A percentile compares a stretch with the other conserved stretches of the same genome.
Evolutionary conservation across 352 stramenopile species (phyloP).

Genomic region (Phytophthora crassamura): DNA sequence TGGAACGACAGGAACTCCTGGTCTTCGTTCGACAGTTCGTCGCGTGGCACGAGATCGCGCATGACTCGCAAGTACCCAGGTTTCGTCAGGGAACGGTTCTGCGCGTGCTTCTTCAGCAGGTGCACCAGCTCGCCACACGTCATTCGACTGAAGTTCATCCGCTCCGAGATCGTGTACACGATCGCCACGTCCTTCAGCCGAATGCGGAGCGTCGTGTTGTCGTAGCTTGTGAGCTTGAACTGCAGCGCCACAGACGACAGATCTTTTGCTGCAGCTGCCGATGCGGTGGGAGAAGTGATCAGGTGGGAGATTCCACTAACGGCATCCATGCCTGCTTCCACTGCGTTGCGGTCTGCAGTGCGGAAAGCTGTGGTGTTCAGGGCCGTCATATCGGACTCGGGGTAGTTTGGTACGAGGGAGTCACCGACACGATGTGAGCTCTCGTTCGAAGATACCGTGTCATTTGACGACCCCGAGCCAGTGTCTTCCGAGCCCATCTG

Average conservation of each 20-base stretch:
- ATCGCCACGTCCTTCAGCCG: constrained; percentile 87
- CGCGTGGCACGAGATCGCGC: constrained; percentile 75
- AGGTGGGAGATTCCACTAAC: constrained; percentile 66
- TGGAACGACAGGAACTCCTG: constrained; percentile 91
- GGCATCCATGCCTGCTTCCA: constrained; percentile 59
- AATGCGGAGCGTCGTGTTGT: constrained; percentile 82
- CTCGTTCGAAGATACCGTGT: constrained; percentile 74
- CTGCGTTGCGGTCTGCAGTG: constrained; percentile 43
- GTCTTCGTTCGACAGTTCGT: constrained; percentile 82
- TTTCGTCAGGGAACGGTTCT: constrained; percentile 77
- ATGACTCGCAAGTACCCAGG: constrained; percentile 79
- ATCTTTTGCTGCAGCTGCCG: constrained; percentile 52
- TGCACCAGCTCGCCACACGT: constrained; percentile 70
- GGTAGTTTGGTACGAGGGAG: constrained; percentile 54
- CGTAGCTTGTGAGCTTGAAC: constrained; percentile 89
- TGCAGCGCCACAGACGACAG: constrained; percentile 80
- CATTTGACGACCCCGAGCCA: constrained; percentile 63
- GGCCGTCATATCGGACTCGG: constrained; percentile 50
- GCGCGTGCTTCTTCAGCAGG: constrained; percentile 70
- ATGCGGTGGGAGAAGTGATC: constrained; percentile 60
- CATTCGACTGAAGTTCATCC: constrained; percentile 83
- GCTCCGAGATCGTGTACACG: constrained; percentile 88
- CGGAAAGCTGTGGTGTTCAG: constrained; percentile 39
- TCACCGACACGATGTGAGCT: constrained; percentile 46
- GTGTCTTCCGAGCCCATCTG: constrained; percentile 48